phyloP scores from a whole-genome alignment of 495 filamentous ascomycete genomes.

The Hypoxylon lienhwacheense region DNA sequence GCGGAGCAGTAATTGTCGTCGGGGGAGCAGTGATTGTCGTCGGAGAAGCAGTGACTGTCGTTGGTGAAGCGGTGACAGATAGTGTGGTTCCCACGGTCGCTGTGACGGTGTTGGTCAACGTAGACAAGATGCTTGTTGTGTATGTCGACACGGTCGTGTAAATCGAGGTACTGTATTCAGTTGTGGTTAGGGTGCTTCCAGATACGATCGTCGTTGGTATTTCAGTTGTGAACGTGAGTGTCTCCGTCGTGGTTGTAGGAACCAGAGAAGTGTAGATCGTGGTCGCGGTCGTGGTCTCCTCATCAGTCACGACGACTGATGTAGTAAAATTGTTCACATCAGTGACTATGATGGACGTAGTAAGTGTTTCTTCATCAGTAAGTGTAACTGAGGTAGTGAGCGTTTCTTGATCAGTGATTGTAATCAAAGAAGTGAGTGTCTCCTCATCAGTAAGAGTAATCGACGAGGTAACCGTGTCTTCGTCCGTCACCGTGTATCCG shows the following conservation, averaged over 20 bases:
- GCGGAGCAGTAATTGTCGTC: constrained; percentile 30
- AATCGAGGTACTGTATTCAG: constrained; percentile 33
- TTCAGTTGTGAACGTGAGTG: constrained; percentile 29
- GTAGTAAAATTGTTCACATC: no score
- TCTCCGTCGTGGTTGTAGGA: constrained; percentile 32
- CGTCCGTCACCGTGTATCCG: constrained; percentile 6
- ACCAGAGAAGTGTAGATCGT: constrained; percentile 38
- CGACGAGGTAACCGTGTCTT: background rate
- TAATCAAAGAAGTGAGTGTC: constrained; percentile 16
- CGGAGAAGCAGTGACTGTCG: constrained; percentile 30
- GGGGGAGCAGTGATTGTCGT: constrained; percentile 33
- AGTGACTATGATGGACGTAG: constrained; percentile 4
- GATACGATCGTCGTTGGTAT: constrained; percentile 41
- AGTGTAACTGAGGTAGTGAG: constrained; percentile 5
- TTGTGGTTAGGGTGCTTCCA: constrained; percentile 31
- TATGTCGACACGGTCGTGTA: constrained; percentile 28
- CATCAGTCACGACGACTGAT: no score
- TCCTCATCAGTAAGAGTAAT: constrained; percentile 2
- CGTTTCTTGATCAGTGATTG: constrained; percentile 2
- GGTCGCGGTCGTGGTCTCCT: constrained; percentile 29
- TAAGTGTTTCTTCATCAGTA: constrained; percentile 8
- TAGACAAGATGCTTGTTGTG: constrained; percentile 30
- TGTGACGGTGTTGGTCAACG: constrained; percentile 35
- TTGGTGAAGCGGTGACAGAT: constrained; percentile 27
- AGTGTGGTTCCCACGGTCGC: constrained; percentile 27